These are phyloP conservation scores for Powellomyces hirtus DNA, from an alignment of 192 early-diverging fungal genomes.

Conservation along the genomic window DNA sequence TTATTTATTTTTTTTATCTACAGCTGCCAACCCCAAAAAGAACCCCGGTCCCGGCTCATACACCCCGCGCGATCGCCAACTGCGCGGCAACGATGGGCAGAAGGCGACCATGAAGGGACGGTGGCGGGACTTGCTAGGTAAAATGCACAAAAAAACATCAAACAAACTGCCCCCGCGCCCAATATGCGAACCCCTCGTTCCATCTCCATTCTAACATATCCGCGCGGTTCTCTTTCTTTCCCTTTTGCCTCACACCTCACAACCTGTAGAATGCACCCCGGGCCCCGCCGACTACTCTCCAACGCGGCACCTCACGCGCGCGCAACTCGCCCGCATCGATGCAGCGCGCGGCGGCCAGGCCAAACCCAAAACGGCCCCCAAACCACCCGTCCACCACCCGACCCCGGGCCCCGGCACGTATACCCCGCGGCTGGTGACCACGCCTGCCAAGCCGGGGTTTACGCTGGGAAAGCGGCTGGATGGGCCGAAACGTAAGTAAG, in stretches of 20 bases:
- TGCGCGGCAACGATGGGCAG: slow-evolving; percentile 44
- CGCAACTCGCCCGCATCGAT: slow-evolving; percentile 31
- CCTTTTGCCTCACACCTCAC: too few species aligned
- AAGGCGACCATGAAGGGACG: slow-evolving; percentile 50
- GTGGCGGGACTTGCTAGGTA: slow-evolving; percentile 21
- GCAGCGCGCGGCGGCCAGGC: slow-evolving; percentile 25
- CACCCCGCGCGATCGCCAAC: slow-evolving; percentile 50
- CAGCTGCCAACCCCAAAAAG: not conserved
- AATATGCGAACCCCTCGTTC: not conserved
- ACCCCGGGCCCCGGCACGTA: slow-evolving; percentile 52
- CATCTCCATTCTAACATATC: not conserved
- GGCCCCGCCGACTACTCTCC: slow-evolving; percentile 53
- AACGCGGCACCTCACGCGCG: slow-evolving; percentile 19
- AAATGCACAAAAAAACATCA: not conserved
- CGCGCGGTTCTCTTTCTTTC: not conserved
- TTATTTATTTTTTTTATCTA: not conserved
- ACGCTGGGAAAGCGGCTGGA: slow-evolving; percentile 36
- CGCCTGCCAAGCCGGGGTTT: slow-evolving; percentile 43
- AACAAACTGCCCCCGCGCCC: not conserved
- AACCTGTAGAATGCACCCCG: slow-evolving; percentile 31
- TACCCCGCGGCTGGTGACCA: slow-evolving; percentile 11
- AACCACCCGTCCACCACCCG: slow-evolving; percentile 21
- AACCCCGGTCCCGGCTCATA: slow-evolving; percentile 47
- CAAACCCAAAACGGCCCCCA: slow-evolving; percentile 7
- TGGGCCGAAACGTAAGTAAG: not conserved